Base-by-base conservation (phyloP, 768 basidiomycete genomes). In the Podaxis sp. region DNA sequence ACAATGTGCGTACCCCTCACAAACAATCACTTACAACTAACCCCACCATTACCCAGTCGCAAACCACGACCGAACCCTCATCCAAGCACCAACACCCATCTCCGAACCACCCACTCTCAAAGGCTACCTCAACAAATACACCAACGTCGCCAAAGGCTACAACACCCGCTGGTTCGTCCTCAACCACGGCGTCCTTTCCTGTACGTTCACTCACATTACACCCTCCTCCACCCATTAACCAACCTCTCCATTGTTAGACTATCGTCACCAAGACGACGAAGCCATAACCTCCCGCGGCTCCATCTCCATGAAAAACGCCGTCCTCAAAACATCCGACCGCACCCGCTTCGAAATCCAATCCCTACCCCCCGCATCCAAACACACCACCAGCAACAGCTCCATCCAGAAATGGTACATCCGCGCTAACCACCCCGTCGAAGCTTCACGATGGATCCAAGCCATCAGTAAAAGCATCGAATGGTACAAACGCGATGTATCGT, bases 121-220 rank as follows among this genome's bases (percentile, higher is more conserved):
- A 65, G 93, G 92, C 0, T 93, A 93, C 70, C 77, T 94, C 19
- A 93, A 92, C 73, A 98, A 98, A 73, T 97, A 95, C 71, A 88
- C 90, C 1, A 98, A 97, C 68, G 92, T 97, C 42, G 93, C 93
- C 0, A 88, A 87, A 67, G 95, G 96, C 0, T 96, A 95, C 71
- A 88, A 87, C 63, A 90, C 91, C 0, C 81, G 95, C 0, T 97
- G 95, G 94, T 96, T 98, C 70, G 93, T 96, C 0, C 82, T 97
- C 19, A 88, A 92, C 69, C 84, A 89, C 59, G 95, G 94, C 0
- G 79, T 91, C 26, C 73, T 96, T n/a, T 93, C 91, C 17, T 95
- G 93, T 92, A 71, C 26, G 90, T 83, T 38, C 39, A 15, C 55
- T 13, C 24, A 22, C 33, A 19, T 28, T 33, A 51, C 61, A 24